A percentile compares a stretch with the other conserved stretches of the same genome.
These are phyloP conservation scores for Tricholoma terreum DNA, from an alignment of 768 basidiomycete species.

Conservation along the genomic window DNA sequence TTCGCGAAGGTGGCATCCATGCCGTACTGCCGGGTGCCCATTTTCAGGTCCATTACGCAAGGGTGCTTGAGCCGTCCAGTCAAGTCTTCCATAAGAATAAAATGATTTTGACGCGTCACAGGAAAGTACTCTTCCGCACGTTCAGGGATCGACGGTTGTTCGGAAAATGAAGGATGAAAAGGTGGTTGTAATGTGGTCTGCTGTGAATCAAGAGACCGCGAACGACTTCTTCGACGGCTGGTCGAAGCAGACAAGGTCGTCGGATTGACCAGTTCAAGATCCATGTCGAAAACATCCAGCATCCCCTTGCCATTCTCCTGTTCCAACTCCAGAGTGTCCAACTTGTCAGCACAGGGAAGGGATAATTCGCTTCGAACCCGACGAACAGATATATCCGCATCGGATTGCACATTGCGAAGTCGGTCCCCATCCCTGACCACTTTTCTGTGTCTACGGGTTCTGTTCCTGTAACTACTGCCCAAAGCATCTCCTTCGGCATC, in stretches of 20 bases:
- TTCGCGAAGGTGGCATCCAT: constrained; percentile 89
- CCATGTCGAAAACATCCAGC: constrained; percentile 43
- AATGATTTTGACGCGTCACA: constrained; percentile 89
- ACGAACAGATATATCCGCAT: constrained; percentile 40
- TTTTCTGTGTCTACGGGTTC: constrained; percentile 33
- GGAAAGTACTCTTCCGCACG: constrained; percentile 34
- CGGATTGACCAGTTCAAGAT: constrained; percentile 26
- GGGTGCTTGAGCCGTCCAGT: constrained; percentile 89
- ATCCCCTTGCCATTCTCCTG: constrained; percentile 26
- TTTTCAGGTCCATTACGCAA: constrained; percentile 97
- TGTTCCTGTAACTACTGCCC: constrained; percentile 23
- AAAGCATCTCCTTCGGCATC: constrained; percentile 35
- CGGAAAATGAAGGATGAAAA: constrained; percentile 22
- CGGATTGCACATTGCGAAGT: constrained; percentile 38
- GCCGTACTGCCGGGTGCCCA: constrained; percentile 99
- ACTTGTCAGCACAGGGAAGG: constrained; percentile 36
- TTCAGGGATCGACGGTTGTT: constrained; percentile 34
- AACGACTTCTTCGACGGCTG: constrained; percentile 44
- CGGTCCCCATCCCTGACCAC: constrained; percentile 40
- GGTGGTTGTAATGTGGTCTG: constrained; percentile 23
- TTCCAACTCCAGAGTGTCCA: constrained; percentile 31
- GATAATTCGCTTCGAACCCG: constrained; percentile 64
- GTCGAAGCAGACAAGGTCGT: constrained; percentile 29
- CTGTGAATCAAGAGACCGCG: constrained; percentile 37
- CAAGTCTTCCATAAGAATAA: constrained; percentile 98